These are phyloP conservation scores for carrot (Daucus carota) DNA, from an alignment of 129 eudicot genomes.

Conservation along the genomic window DNA sequence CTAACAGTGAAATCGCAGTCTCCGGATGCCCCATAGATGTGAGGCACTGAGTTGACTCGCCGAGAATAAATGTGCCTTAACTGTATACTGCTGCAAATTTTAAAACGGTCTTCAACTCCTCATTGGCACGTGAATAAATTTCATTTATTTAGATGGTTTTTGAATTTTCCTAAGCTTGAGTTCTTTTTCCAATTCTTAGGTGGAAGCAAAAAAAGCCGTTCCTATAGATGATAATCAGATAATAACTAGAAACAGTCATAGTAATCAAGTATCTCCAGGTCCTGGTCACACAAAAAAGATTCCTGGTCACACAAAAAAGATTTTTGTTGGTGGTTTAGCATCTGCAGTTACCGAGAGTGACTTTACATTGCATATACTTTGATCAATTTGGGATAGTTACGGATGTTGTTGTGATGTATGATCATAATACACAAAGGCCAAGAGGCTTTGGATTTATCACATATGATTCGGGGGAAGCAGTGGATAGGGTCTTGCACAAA, in stretches of 20 bases:
- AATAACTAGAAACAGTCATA: constrained; percentile 40
- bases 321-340: constrained; percentile 91
- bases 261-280: constrained; percentile 76
- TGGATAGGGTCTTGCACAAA: constrained; percentile 57
- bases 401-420: constrained; percentile 80
- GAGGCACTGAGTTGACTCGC: no score
- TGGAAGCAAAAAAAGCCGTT: constrained; percentile 93
- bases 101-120: no score
- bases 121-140: neutral
- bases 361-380: constrained; percentile 66
- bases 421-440: constrained; percentile 87
- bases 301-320: no score
- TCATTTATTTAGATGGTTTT: neutral
- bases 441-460: constrained; percentile 92
- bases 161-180: neutral
- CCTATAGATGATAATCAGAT: constrained; percentile 85
- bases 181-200: constrained; percentile 31
- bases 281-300: constrained; percentile 74
- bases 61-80: neutral
- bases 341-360: constrained; percentile 79
- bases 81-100: neutral
- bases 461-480: constrained; percentile 74
- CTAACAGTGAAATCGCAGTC: no score
- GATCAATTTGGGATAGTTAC: constrained; percentile 74
- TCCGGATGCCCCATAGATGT: no score